Evolutionary conservation across 1,139 yeast species (phyloP).

Genomic region (Petasospora fabianii): DNA sequence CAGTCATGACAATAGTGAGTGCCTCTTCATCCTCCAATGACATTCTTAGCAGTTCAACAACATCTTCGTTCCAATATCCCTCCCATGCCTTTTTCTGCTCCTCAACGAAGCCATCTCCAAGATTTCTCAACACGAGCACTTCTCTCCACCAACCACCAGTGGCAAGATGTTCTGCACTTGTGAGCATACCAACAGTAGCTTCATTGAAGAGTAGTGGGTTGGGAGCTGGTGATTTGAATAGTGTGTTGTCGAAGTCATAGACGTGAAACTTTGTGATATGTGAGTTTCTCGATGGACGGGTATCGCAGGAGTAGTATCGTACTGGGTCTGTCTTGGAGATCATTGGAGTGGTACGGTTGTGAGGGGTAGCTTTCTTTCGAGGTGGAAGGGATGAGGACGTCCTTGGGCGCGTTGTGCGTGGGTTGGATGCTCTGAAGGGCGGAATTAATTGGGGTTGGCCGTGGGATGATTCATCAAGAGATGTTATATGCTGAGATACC

Average conservation of each 20-base stretch:
- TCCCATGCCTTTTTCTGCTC: constrained; percentile 29
- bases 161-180: constrained; percentile 28
- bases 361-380: too few relatives aligned
- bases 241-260: constrained; percentile 47
- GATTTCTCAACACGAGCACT: constrained; percentile 31
- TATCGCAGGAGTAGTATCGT: not conserved
- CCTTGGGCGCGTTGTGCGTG: too few relatives aligned
- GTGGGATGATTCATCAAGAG: too few relatives aligned
- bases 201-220: constrained; percentile 36
- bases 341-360: too few relatives aligned
- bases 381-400: too few relatives aligned
- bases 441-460: too few relatives aligned
- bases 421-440: too few relatives aligned
- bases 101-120: constrained; percentile 33
- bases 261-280: constrained; percentile 34
- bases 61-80: constrained; percentile 40
- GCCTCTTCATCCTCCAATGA: constrained; percentile 34
- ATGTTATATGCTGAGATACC: too few relatives aligned
- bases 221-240: constrained; percentile 42
- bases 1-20: constrained; percentile 40
- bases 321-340: too few relatives aligned
- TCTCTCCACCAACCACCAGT: constrained; percentile 49
- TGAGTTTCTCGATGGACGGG: not conserved
- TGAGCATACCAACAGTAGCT: constrained; percentile 28
- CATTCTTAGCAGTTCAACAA: constrained; percentile 32